Conservation (phyloP, 441 rosid genomes). For the Flueggea neowawraea region DNA sequence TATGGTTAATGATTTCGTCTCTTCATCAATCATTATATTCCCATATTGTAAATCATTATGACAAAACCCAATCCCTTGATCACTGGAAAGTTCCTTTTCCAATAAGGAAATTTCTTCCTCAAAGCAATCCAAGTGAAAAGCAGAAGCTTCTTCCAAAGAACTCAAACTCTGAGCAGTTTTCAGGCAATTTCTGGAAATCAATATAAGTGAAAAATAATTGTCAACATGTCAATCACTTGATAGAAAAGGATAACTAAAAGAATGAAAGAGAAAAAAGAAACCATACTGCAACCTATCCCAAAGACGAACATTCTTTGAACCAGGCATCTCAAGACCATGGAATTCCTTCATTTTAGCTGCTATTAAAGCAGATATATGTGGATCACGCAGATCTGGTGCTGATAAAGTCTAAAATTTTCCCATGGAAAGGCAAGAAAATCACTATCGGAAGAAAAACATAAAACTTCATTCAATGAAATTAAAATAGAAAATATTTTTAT, state of each 20-base stretch:
- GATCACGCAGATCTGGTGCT: constrained; percentile 78
- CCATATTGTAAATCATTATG: constrained; percentile 97
- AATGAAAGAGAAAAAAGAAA: constrained; percentile 7
- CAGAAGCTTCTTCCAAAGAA: constrained; percentile 63
- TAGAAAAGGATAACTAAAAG: not conserved
- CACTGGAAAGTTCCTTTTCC: constrained; percentile 48
- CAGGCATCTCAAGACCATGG: constrained; percentile 76
- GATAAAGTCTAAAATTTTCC: constrained; percentile 69
- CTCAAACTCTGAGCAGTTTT: constrained; percentile 50
- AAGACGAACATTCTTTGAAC: constrained; percentile 47
- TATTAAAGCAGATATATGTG: constrained; percentile 63
- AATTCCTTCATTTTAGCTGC: constrained; percentile 88
- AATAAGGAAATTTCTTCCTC: constrained; percentile 57
- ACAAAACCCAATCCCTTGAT: constrained; percentile 67
- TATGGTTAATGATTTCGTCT: constrained; percentile 72
- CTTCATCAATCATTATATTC: constrained; percentile 92
- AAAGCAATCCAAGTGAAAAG: constrained; percentile 57
- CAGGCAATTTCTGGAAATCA: constrained; percentile 72
- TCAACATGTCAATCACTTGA: not conserved
- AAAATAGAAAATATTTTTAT: too few species aligned
- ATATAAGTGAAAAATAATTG: constrained; percentile 2
- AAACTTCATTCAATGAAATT: not conserved
- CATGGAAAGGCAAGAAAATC: constrained; percentile 6
- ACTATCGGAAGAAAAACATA: not conserved
- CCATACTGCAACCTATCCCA: constrained; percentile 80